These are phyloP conservation scores for Phaeosphaeria sp. DNA, from an alignment of 2,329 filamentous ascomycete genomes.

Conservation along the genomic window DNA sequence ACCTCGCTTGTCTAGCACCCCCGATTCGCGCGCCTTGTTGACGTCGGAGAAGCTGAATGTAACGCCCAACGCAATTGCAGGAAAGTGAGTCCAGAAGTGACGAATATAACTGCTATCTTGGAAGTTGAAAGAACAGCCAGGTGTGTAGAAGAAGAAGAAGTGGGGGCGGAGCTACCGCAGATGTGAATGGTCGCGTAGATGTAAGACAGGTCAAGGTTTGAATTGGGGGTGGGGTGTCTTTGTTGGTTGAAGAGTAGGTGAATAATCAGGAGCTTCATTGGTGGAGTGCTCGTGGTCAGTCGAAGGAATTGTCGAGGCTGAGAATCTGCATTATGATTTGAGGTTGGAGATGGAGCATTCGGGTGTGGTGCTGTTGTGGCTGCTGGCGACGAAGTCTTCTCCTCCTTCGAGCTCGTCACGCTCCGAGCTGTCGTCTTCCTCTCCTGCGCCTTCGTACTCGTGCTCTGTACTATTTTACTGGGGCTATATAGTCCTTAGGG, in stretches of 20 bases:
- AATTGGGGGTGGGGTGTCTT: background rate
- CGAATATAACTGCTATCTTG: conserved; percentile 21
- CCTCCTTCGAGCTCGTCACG: background rate
- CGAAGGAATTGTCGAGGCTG: background rate
- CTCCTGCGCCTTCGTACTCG: background rate
- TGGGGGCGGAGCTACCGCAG: background rate
- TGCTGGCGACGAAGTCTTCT: background rate
- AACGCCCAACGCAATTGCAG: conserved; percentile 13
- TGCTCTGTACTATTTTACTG: too few relatives aligned
- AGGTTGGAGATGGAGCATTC: background rate
- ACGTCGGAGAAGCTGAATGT: conserved; percentile 17
- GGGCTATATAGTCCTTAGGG: too few relatives aligned
- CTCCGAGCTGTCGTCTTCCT: background rate
- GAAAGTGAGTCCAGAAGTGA: conserved; percentile 17
- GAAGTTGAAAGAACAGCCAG: conserved; percentile 1
- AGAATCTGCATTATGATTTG: background rate
- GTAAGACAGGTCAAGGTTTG: too few relatives aligned
- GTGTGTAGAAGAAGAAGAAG: background rate
- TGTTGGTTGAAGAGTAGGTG: background rate
- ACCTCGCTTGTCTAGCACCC: background rate
- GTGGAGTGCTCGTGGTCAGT: too few relatives aligned
- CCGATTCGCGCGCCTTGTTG: conserved; percentile 1
- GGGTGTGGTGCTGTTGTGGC: background rate
- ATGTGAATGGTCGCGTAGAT: background rate
- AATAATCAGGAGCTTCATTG: background rate